These are phyloP conservation scores for Scortechinia acanthostroma DNA, from an alignment of 2,329 filamentous ascomycete species.

Conservation along the genomic window DNA sequence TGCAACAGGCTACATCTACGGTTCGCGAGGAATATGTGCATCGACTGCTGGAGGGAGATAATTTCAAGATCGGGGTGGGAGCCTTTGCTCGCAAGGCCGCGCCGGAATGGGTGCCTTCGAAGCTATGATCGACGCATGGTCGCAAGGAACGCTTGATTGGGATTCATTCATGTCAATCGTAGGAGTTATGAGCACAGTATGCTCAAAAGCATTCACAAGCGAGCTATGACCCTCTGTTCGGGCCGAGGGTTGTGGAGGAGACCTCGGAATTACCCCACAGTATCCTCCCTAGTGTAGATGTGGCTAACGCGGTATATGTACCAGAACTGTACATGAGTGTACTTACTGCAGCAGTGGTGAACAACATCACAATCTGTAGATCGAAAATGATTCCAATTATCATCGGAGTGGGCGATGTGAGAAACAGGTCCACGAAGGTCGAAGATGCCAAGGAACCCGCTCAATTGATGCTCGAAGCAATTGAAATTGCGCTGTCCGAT, in stretches of 20 bases:
- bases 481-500: conserved; percentile 40
- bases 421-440: conserved; percentile 41
- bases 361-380: conserved; percentile 1
- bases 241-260: too few species aligned
- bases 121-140: conserved; percentile 29
- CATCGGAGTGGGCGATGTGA: conserved; percentile 54
- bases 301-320: too few species aligned
- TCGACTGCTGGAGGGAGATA: conserved; percentile 30
- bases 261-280: too few species aligned
- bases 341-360: too few species aligned
- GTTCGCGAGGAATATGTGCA: conserved; percentile 29
- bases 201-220: too few species aligned
- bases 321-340: too few species aligned
- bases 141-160: too few species aligned
- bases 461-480: conserved; percentile 47
- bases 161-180: too few species aligned
- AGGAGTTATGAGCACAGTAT: too few species aligned
- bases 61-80: conserved; percentile 36
- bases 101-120: conserved; percentile 37
- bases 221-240: too few species aligned
- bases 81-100: conserved; percentile 42
- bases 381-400: conserved; percentile 36
- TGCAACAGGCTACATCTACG: conserved; percentile 27
- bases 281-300: too few species aligned
- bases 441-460: conserved; percentile 50